Evolutionary conservation across 306 rosid genomes (phyloP), one percentile per base, ranked within the genome.

Genomic region (Citrullus colocynthis): DNA sequence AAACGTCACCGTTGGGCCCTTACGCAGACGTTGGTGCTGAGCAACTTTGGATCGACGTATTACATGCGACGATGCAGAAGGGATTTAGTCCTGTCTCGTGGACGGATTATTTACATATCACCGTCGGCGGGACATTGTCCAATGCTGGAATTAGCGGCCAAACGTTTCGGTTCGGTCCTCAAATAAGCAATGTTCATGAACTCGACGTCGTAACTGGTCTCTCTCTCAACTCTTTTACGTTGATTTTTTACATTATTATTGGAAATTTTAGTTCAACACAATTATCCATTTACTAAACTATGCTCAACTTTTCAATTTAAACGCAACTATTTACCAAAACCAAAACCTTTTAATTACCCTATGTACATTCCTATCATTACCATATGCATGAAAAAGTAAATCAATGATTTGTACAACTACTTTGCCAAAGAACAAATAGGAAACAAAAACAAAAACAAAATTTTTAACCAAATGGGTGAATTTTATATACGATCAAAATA

Each of bases 141-240:
- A 92, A 92, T 58, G 98, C 98, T 15, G 97, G 98, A 12, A 88
- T 95, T 4, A 88, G 98, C 54, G 98, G 98, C n/a, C 98, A 92
- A 60, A 59, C 93, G 16, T 90, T 90, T 63, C 86, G 85, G 1
- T 82, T 82, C 48, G 97, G 98, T 37, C 98, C 98, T 80, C 98
- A 95, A 17, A 87, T 89, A 75, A 85, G 80, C 80, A 92, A 92
- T 79, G 93, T 96, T 69, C 24, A 78, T 81, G 90, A 91, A 83
- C 77, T 96, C 44, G 97, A 92, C 48, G 91, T 96, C 39, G 37
- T 95, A 65, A 95, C 93, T 0, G 98, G 98, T 93, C 77, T 58
- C 60, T 57, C n/a, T 70, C 24, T 54, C 13, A 62, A 30, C 21
- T 20, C 60, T 28, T 7, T 69, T 24, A 24, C 28, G 28, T 24